Percentiles rank a stretch among this genome's conserved stretches.
Evolutionary conservation across 2,329 filamentous ascomycete genomes (phyloP).

Genomic region (Cytospora leucostoma): DNA sequence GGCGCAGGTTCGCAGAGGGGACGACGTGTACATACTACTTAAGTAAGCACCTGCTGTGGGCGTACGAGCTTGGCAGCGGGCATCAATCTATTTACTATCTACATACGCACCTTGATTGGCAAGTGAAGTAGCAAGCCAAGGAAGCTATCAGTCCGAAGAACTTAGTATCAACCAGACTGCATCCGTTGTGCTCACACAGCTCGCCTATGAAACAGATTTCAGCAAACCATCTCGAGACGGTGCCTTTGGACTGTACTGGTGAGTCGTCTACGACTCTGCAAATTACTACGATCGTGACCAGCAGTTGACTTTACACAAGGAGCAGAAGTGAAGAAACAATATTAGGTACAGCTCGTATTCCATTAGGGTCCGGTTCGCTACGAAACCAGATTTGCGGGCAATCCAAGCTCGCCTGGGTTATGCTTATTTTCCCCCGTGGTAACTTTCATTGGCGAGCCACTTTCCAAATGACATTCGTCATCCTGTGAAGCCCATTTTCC

Average conservation of each 20-base stretch:
- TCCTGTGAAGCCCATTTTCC: background rate
- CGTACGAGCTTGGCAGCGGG: background rate
- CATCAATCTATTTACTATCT: background rate
- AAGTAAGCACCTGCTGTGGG: background rate
- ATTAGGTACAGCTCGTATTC: too few relatives aligned
- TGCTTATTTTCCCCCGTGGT: slow-evolving; percentile 1
- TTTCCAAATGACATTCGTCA: slow-evolving; percentile 24
- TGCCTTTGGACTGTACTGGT: too few relatives aligned
- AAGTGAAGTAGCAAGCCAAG: background rate
- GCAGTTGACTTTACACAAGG: too few relatives aligned
- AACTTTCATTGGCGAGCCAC: slow-evolving; percentile 6
- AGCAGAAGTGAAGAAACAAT: too few relatives aligned
- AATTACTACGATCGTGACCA: too few relatives aligned
- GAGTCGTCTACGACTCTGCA: too few relatives aligned
- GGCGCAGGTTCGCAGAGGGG: background rate
- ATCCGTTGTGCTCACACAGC: too few relatives aligned
- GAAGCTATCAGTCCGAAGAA: background rate
- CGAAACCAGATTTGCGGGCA: background rate
- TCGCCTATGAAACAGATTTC: too few relatives aligned
- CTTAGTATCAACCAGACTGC: too few relatives aligned
- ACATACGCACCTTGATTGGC: background rate
- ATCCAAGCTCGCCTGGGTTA: background rate
- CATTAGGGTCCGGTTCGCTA: too few relatives aligned
- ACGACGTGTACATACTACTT: background rate
- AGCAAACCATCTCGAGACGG: too few relatives aligned